Base-by-base conservation (phyloP, 148 eudicot genomes). In the Persicaria maculosa region DNA sequence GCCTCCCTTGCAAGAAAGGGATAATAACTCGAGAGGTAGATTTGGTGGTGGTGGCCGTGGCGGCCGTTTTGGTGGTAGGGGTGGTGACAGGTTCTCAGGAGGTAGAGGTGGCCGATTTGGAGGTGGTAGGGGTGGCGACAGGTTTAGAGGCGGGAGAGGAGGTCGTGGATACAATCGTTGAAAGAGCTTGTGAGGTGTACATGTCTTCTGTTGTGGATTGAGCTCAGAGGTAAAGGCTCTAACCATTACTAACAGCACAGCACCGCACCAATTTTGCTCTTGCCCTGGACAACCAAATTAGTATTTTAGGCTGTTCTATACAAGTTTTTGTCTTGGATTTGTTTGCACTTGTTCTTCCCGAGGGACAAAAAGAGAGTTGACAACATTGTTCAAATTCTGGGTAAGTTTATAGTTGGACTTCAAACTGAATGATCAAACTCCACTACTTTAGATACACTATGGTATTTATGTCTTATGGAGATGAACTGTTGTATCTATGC, bases 1-100 rank as follows among this genome's bases (percentile, higher is more conserved):
- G 19, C 70, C 70, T 14, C 46, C 70, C 4, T 65, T 65, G 70
- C 70, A 65, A 65, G 70, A 65, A 65, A 65, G 70, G 70, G 70
- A 65, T 65, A 48, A 48, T 48, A 65, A 65, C 19, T 31, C 70
- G 5, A 65, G 70, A 65, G 12, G 70, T 65, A 40, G 70, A 36
- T 65, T 65, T 65, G 70, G 68, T 5, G 61, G 17, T 1, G 36
- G 70, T 3, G 47, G 68, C 2, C 44, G 69, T 11, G 69, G 69
- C 15, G 46, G 70, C 6, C 70, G 70, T 40, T 65, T 65, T 65
- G 70, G 70, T 43, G 70, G 70, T 40, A 65, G 45, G 15, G 45
- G 70, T 48, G 52, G 52, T 48, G 52, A 12, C 52, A 9, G 52
- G 2, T 65, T 36, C 70, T 65, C 70, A 20, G 70, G 70, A 7